Evolutionary conservation across 2,329 filamentous ascomycete species (phyloP).

Genomic region (Penicillium freii): DNA sequence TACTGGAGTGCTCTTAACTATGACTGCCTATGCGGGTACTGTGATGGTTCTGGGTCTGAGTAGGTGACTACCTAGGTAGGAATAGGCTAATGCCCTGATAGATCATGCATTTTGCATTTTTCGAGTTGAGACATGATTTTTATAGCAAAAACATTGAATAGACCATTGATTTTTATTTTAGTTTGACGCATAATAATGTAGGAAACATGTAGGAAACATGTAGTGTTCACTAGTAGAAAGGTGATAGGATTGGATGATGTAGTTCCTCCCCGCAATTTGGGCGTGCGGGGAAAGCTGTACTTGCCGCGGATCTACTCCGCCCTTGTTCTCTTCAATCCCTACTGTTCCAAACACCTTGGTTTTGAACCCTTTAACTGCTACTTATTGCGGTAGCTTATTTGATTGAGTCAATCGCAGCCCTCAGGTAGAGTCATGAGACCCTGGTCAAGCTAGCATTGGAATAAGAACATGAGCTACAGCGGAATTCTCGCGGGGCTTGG

Average conservation of each 20-base stretch:
- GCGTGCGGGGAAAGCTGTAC: conserved; percentile 11
- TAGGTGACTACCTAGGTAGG: not conserved
- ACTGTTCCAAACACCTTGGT: not conserved
- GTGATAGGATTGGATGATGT: not conserved
- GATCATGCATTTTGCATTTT: not conserved
- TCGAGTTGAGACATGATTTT: not conserved
- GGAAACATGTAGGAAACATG: not conserved
- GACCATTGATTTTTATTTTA: not conserved
- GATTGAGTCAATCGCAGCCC: not conserved
- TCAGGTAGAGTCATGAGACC: conserved; percentile 10
- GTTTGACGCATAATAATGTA: not conserved
- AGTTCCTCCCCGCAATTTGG: conserved; percentile 8
- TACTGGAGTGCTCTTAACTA: conserved; percentile 24
- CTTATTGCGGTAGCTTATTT: not conserved
- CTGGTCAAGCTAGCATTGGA: not conserved
- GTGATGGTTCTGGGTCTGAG: not conserved
- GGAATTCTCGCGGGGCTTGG: conserved; percentile 7
- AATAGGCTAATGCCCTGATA: not conserved
- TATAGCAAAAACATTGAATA: not conserved
- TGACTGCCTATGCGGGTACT: not conserved
- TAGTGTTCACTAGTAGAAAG: not conserved
- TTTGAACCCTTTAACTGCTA: too few relatives aligned
- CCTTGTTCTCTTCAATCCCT: not conserved
- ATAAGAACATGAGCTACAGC: conserved; percentile 17
- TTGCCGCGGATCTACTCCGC: not conserved